These are phyloP conservation scores for Tephrocybe sp. DNA, from an alignment of 768 basidiomycete species.

Conservation along the genomic window DNA sequence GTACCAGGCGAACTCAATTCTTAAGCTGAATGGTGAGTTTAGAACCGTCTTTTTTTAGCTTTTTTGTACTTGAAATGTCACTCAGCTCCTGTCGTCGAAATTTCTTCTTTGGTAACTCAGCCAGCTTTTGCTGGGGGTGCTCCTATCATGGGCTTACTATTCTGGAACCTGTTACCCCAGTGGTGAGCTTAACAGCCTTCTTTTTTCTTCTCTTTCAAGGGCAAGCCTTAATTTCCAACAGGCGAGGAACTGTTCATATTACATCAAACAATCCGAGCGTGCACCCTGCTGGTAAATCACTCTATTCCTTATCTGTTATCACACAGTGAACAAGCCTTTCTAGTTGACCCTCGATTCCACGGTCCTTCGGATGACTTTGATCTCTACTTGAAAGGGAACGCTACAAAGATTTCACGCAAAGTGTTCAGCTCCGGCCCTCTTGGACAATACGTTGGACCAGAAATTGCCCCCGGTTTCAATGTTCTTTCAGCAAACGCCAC, in stretches of 20 bases:
- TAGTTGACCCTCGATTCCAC: constrained; percentile 13
- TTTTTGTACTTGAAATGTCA: neutral
- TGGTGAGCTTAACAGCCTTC: neutral
- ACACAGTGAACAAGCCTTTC: neutral
- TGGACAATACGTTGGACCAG: neutral
- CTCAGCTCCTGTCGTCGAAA: constrained; percentile 9
- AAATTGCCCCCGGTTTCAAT: constrained; percentile 5
- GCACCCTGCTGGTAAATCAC: constrained; percentile 7
- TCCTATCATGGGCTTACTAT: neutral
- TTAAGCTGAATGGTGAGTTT: constrained; percentile 1
- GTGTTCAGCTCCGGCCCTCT: constrained; percentile 11
- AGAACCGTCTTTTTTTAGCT: neutral
- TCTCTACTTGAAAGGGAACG: constrained; percentile 12
- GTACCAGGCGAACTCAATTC: constrained; percentile 2
- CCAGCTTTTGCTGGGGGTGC: neutral
- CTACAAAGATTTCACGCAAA: constrained; percentile 6
- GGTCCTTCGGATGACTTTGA: constrained; percentile 2
- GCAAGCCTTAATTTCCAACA: neutral
- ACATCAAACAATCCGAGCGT: constrained; percentile 13
- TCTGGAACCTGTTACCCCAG: constrained; percentile 8
- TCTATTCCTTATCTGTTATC: neutral
- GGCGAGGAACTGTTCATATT: constrained; percentile 10
- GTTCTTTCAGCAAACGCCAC: constrained; percentile 8
- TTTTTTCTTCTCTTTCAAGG: neutral
- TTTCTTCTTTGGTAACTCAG: neutral